These are phyloP conservation scores for Zizania latifolia DNA, from an alignment of 176 grass and related monocot species.

Conservation along the genomic window DNA sequence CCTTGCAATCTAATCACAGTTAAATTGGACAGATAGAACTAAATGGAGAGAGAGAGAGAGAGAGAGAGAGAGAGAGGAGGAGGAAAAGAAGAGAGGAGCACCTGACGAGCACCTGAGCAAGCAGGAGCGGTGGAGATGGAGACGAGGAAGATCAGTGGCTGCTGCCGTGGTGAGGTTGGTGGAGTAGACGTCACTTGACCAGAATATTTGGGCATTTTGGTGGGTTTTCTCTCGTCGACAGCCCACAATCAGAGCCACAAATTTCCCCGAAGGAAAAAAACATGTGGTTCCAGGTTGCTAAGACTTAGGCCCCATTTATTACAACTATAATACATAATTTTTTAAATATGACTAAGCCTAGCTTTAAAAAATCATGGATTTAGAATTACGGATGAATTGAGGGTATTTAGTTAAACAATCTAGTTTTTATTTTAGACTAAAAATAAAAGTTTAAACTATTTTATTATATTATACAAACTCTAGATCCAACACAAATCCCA, in stretches of 20 bases:
- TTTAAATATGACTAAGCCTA: too few relatives aligned
- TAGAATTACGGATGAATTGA: too few relatives aligned
- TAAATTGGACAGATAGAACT: neutral
- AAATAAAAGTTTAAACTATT: too few relatives aligned
- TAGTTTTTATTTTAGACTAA: too few relatives aligned
- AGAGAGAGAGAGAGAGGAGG: neutral
- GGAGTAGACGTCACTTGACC: too few relatives aligned
- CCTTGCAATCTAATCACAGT: neutral
- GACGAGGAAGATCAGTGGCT: neutral
- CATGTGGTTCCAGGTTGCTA: neutral
- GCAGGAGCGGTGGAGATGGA: neutral
- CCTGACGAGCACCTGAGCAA: conserved; percentile 12
- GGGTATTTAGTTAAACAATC: too few relatives aligned
- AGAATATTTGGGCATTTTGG: neutral
- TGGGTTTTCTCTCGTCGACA: neutral
- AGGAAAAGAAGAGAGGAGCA: neutral
- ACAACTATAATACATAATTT: too few relatives aligned
- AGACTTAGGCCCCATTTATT: too few relatives aligned
- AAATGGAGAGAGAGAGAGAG: neutral
- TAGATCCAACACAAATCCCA: too few relatives aligned
- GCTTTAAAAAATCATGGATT: too few relatives aligned
- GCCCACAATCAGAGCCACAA: neutral
- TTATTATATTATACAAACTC: too few relatives aligned
- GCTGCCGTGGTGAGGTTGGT: too few relatives aligned
- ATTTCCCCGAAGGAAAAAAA: neutral